These are phyloP conservation scores for Styphnolobium japonicum DNA, from an alignment of 306 rosid species.

Conservation along the genomic window DNA sequence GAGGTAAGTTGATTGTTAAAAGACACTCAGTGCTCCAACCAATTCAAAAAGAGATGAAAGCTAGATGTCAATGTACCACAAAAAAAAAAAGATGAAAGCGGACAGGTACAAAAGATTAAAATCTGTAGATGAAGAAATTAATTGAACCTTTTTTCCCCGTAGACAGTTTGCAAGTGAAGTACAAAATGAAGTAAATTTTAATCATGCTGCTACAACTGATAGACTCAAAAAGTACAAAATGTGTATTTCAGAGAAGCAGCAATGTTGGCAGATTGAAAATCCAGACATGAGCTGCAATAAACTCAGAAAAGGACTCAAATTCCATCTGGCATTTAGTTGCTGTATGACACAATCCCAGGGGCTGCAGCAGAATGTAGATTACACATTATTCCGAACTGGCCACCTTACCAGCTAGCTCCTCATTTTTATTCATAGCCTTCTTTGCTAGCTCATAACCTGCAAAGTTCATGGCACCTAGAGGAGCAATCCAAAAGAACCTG, in stretches of 20 bases:
- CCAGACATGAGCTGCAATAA: slow-evolving; percentile 32
- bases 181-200: slow-evolving; percentile 1
- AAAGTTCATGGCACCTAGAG: slow-evolving; percentile 97
- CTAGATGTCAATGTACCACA: background rate
- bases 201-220: slow-evolving; percentile 43
- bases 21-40: background rate
- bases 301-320: slow-evolving; percentile 33
- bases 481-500: slow-evolving; percentile 98
- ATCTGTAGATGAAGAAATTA: slow-evolving; percentile 34
- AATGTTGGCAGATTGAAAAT: slow-evolving; percentile 49
- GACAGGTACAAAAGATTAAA: slow-evolving; percentile 13
- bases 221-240: slow-evolving; percentile 36
- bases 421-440: slow-evolving; percentile 89
- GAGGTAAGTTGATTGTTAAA: background rate
- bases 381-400: slow-evolving; percentile 40
- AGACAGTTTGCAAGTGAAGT: slow-evolving; percentile 33
- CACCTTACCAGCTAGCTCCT: slow-evolving; percentile 49
- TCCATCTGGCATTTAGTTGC: slow-evolving; percentile 35
- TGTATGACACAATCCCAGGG: background rate
- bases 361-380: background rate
- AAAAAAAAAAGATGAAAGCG: background rate
- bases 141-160: slow-evolving; percentile 7
- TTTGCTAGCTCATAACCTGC: slow-evolving; percentile 95
- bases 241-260: slow-evolving; percentile 34
- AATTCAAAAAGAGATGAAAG: background rate